A percentile compares a stretch with the other conserved stretches of the same genome.
Evolutionary conservation across 2,329 filamentous ascomycete genomes (phyloP).

Genomic region (Zasmidium citrigriseum): DNA sequence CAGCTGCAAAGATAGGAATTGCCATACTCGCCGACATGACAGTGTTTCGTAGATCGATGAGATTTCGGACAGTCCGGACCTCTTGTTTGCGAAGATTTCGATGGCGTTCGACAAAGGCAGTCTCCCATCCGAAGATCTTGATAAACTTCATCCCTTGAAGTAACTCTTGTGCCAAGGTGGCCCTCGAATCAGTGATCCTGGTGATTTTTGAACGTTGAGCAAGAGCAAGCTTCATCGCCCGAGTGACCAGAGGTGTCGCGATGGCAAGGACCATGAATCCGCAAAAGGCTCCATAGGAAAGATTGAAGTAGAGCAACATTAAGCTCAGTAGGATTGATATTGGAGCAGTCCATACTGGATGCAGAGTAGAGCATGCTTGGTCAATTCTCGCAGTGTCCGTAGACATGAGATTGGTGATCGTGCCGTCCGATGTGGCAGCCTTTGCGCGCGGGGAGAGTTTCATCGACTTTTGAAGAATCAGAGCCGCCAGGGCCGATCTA

Average conservation of each 20-base stretch:
- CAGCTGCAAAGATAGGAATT: conserved; percentile 89
- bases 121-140: conserved; percentile 96
- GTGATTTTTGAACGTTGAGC: conserved; percentile 77
- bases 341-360: conserved; percentile 87
- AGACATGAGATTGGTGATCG: conserved; percentile 91
- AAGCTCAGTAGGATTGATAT: conserved; percentile 77
- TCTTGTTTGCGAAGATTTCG: conserved; percentile 73
- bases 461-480: conserved; percentile 93
- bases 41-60: conserved; percentile 80
- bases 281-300: conserved; percentile 85
- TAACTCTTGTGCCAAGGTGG: conserved; percentile 90
- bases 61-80: conserved; percentile 78
- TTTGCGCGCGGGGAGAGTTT: conserved; percentile 83
- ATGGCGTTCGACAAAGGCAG: conserved; percentile 76
- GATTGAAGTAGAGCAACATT: conserved; percentile 77
- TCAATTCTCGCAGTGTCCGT: conserved; percentile 93
- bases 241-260: conserved; percentile 74
- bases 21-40: conserved; percentile 84
- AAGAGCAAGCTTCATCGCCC: conserved; percentile 76
- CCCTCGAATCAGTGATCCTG: conserved; percentile 88
- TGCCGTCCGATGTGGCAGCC: conserved; percentile 82
- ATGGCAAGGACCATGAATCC: conserved; percentile 82
- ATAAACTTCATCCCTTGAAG: conserved; percentile 88
- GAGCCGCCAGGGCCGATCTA: conserved; percentile 76
- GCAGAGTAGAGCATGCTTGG: conserved; percentile 83